These are phyloP conservation scores for Talaromyces liani DNA, from an alignment of 495 filamentous ascomycete species.

Conservation along the genomic window DNA sequence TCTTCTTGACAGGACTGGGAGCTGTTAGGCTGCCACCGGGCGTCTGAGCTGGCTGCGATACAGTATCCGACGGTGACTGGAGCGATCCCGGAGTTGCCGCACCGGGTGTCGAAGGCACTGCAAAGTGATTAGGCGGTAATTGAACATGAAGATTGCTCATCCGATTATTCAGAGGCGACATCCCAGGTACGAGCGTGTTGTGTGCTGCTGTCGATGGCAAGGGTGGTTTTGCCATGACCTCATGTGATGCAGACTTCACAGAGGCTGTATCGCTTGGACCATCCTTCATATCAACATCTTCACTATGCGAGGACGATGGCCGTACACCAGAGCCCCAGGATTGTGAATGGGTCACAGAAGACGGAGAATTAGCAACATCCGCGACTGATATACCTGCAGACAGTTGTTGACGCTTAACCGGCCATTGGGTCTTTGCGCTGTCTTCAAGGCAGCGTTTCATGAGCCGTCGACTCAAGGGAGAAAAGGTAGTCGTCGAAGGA, in stretches of 20 bases:
- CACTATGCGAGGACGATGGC: conserved; percentile 12
- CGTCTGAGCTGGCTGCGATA: conserved; percentile 16
- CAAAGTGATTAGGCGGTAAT: conserved; percentile 26
- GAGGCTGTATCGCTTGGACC: conserved; percentile 3
- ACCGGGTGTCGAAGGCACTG: conserved; percentile 23
- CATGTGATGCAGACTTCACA: background rate
- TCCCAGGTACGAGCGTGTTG: conserved; percentile 24
- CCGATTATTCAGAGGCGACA: conserved; percentile 16
- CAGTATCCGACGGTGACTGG: conserved; percentile 26
- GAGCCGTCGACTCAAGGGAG: conserved; percentile 36
- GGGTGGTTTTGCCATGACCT: conserved; percentile 15
- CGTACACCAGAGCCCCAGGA: background rate
- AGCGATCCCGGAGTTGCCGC: conserved; percentile 23
- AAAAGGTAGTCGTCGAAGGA: conserved; percentile 17
- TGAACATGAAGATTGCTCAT: conserved; percentile 28
- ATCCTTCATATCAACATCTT: conserved; percentile 32
- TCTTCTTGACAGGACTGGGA: conserved; percentile 56
- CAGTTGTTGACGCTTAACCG: background rate
- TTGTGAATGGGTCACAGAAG: background rate
- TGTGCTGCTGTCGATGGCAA: conserved; percentile 31
- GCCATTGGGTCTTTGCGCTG: conserved; percentile 27
- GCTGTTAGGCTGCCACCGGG: conserved; percentile 31
- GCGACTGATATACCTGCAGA: background rate
- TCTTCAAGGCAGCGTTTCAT: conserved; percentile 38
- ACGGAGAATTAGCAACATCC: background rate